phyloP scores from a whole-genome alignment of 345 rosid species.

The Eucalyptus cloeziana region DNA sequence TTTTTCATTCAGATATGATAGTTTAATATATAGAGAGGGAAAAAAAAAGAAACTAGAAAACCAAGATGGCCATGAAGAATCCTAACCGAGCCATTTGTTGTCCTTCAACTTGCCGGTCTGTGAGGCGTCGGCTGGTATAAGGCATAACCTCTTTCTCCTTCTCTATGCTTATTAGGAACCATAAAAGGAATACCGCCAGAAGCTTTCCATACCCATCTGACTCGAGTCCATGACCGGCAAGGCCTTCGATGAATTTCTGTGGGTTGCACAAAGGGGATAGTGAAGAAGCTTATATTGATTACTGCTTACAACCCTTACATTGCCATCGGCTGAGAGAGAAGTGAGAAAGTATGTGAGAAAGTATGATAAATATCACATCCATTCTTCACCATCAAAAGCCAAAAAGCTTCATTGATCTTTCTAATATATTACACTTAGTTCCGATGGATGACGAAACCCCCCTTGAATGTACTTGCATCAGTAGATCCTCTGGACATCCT shows the following conservation, averaged over 20 bases:
- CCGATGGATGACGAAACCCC: background rate
- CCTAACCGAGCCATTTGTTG: background rate
- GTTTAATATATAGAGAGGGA: background rate
- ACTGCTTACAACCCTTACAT: background rate
- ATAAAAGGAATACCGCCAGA: background rate
- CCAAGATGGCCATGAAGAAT: background rate
- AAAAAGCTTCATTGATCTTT: background rate
- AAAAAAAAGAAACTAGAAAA: background rate
- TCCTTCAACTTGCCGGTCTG: background rate
- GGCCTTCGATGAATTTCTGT: background rate
- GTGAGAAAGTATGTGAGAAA: background rate
- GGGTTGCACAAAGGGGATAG: background rate
- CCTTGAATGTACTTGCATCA: background rate
- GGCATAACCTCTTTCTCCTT: background rate
- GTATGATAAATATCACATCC: background rate
- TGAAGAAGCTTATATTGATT: background rate
- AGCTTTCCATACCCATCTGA: background rate
- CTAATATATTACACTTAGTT: background rate
- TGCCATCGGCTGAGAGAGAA: background rate
- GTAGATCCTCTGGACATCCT: background rate
- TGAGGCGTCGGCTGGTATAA: background rate
- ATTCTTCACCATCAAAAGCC: background rate
- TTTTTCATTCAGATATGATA: background rate
- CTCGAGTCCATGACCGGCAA: background rate
- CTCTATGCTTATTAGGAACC: background rate